Percentiles rank a stretch among this genome's conserved stretches.
These are phyloP conservation scores for Penicillium tannophilum DNA, from an alignment of 495 filamentous ascomycete genomes.

Conservation along the genomic window DNA sequence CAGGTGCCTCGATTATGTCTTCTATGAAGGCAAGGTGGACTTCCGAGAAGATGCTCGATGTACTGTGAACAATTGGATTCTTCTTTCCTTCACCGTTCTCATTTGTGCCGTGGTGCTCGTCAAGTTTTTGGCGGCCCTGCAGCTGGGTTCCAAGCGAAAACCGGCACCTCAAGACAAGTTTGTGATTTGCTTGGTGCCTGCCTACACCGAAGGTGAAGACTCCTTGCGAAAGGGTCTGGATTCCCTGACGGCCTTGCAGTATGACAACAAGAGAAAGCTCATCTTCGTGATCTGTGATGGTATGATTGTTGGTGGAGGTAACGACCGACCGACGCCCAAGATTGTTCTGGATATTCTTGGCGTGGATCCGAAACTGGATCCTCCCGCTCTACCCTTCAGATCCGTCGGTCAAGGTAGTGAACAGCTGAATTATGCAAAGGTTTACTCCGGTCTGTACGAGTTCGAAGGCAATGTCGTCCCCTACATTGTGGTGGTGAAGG, in stretches of 20 bases:
- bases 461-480: conserved; percentile 97
- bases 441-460: conserved; percentile 97
- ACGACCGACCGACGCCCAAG: conserved; percentile 94
- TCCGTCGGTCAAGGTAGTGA: conserved; percentile 87
- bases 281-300: conserved; percentile 94
- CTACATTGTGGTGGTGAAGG: conserved; percentile 93
- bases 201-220: conserved; percentile 98
- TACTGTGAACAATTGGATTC: conserved; percentile 88
- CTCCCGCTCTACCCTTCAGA: conserved; percentile 88
- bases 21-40: conserved; percentile 81
- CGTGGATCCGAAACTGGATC: conserved; percentile 95
- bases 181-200: conserved; percentile 96
- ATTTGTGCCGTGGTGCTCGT: conserved; percentile 76
- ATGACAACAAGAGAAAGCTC: conserved; percentile 98
- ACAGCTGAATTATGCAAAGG: conserved; percentile 97
- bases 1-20: conserved; percentile 80
- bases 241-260: conserved; percentile 89
- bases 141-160: conserved; percentile 88
- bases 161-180: conserved; percentile 95
- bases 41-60: conserved; percentile 78
- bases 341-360: conserved; percentile 97
- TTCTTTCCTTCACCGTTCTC: conserved; percentile 82
- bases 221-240: conserved; percentile 88
- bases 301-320: conserved; percentile 94
- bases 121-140: conserved; percentile 93